These are phyloP conservation scores for Globomyces pollinis-pini DNA, from an alignment of 192 early-diverging fungal genomes.

Conservation along the genomic window DNA sequence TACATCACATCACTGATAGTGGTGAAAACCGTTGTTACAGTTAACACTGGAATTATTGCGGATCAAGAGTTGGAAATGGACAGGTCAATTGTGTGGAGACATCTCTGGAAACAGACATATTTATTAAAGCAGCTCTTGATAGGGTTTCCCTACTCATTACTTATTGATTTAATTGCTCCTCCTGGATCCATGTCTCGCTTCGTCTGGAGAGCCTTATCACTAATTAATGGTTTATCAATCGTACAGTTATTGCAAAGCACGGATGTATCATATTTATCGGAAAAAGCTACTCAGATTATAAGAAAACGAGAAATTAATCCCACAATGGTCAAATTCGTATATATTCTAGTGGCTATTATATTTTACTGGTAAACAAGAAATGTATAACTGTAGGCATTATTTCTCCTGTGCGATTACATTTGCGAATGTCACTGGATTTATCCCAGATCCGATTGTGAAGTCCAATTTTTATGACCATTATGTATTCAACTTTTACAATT, in stretches of 20 bases:
- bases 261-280: neutral
- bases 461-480: constrained; percentile 23
- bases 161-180: constrained; percentile 1
- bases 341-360: neutral
- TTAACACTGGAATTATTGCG: neutral
- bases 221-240: neutral
- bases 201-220: neutral
- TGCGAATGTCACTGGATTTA: neutral
- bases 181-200: neutral
- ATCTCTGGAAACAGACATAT: neutral
- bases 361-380: constrained; percentile 5
- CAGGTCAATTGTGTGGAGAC: neutral
- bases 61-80: constrained; percentile 10
- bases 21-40: neutral
- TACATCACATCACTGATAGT: neutral
- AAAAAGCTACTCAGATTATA: constrained; percentile 1
- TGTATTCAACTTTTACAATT: constrained; percentile 28
- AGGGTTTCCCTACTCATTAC: constrained; percentile 3
- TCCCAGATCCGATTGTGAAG: neutral
- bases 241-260: neutral
- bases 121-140: neutral
- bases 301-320: neutral
- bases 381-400: constrained; percentile 1
- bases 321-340: neutral
- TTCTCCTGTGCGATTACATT: neutral